Conservation (phyloP, 768 basidiomycete species). For the Trametes cinnabarina region DNA sequence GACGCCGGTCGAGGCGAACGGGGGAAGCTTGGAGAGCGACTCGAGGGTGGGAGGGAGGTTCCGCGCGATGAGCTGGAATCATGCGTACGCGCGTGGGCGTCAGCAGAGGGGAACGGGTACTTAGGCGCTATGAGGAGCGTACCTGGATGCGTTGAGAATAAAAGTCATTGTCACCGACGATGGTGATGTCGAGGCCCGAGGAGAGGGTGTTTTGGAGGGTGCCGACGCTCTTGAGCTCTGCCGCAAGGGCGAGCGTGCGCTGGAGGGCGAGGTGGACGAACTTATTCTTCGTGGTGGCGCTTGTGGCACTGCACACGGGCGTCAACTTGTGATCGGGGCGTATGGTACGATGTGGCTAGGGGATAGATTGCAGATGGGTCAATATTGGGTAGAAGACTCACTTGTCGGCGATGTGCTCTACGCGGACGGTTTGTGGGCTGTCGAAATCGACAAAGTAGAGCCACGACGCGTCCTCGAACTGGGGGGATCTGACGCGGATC, state of each 20-base stretch:
- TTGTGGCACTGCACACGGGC: slow-evolving; percentile 1
- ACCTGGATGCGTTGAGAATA: slow-evolving; percentile 93
- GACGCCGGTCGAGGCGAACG: slow-evolving; percentile 72
- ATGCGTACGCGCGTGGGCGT: slow-evolving; percentile 10
- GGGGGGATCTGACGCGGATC: slow-evolving; percentile 84
- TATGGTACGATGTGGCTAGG: too few relatives aligned
- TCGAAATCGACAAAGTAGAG: slow-evolving; percentile 54
- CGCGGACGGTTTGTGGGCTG: slow-evolving; percentile 23
- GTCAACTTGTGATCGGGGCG: too few relatives aligned
- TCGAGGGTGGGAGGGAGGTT: slow-evolving; percentile 60
- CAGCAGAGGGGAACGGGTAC: background rate
- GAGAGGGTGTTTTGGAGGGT: slow-evolving; percentile 43
- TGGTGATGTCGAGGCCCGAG: slow-evolving; percentile 68
- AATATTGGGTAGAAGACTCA: too few relatives aligned
- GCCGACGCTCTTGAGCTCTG: slow-evolving; percentile 52
- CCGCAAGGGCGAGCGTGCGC: slow-evolving; percentile 65
- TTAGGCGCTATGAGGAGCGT: background rate
- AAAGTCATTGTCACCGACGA: slow-evolving; percentile 95
- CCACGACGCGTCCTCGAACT: slow-evolving; percentile 85
- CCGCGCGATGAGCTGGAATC: slow-evolving; percentile 59
- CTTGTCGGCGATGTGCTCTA: slow-evolving; percentile 30
- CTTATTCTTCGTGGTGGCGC: slow-evolving; percentile 64
- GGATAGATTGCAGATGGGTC: too few relatives aligned
- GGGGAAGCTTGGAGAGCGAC: slow-evolving; percentile 67
- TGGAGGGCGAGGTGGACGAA: slow-evolving; percentile 91